Base-by-base conservation (phyloP, 352 stramenopile genomes). In the Pythium rishiriense region DNA sequence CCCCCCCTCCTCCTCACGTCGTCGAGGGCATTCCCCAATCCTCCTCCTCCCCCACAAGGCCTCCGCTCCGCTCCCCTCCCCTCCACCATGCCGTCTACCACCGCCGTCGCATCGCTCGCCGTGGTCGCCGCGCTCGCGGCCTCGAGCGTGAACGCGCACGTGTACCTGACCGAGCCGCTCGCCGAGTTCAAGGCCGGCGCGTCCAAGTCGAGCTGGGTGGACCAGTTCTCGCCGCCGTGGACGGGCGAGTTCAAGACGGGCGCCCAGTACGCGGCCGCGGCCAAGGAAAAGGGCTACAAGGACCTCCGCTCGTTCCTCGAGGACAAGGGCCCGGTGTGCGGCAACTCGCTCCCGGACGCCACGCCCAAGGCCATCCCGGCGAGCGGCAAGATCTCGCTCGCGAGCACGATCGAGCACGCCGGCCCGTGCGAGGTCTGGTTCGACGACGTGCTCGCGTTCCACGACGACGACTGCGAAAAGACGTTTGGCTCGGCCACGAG, bases 391-490 rank as follows among this genome's bases (percentile, higher is more conserved):
- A 53, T 71, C 52, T 31, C 21, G 28, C 46, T 70, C 25, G 61
- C 49, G 29, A 50, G 47, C 15, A 45, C 58, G 9, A 43, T 65
- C 24, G 48, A 58, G 26, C 63, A 66, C 42, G 29, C 56, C 14
- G 59, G 59, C n/a, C 59, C 59, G 49, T 66, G 59, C 14, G 37
- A 43, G 14, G 37, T 43, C 37, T 43, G 37, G 37, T 6, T 43
- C n/a, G 58, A 64, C 28, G 60, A 68, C 31, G 39, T 19, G 35
- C 45, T 58, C 17, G 66, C 61, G 29, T 59, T 64, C 37, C 50
- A 68, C 43, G 29, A 68, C 29, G 66, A 72, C 45, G 53, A 72
- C 56, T 72, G 65, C 46, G 60, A 62, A 15, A 64, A 62, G 37
- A 43, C 48, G 24, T 65, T 65, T 31, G 58, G 58, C 35, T 65